phyloP scores from a whole-genome alignment of 345 rosid species.

The Combretum micranthum region DNA sequence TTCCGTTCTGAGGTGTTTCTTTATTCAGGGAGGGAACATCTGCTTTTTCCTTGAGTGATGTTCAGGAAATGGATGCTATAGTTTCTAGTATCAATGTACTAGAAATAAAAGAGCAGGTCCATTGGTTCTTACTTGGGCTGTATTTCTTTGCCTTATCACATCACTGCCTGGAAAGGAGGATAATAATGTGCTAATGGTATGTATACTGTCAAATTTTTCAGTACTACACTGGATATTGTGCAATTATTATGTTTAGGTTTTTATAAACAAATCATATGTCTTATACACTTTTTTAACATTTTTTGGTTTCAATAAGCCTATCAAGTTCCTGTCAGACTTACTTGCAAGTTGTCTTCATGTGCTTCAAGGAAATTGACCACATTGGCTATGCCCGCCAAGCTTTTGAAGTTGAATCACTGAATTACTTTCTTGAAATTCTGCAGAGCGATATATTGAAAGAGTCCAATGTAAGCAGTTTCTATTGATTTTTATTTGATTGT shows the following conservation, averaged over 20 bases:
- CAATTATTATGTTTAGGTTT: no score
- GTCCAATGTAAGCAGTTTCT: conserved; percentile 57
- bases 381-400: conserved; percentile 83
- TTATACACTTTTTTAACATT: neutral
- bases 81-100: conserved; percentile 57
- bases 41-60: conserved; percentile 53
- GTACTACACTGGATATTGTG: neutral
- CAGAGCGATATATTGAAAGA: conserved; percentile 59
- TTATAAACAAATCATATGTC: no score
- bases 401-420: conserved; percentile 68
- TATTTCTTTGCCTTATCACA: conserved; percentile 71
- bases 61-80: conserved; percentile 83
- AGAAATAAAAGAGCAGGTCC: conserved; percentile 74
- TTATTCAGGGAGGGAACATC: conserved; percentile 51
- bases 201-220: conserved; percentile 11
- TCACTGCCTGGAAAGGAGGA: conserved; percentile 78
- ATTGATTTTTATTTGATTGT: neutral
- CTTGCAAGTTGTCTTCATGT: conserved; percentile 9
- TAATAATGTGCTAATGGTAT: conserved; percentile 49
- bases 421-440: conserved; percentile 64
- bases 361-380: conserved; percentile 76
- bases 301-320: no score
- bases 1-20: conserved; percentile 8
- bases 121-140: conserved; percentile 86
- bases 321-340: neutral